Percentiles rank a stretch among this genome's conserved stretches.
Conservation (phyloP, 163 green algal genomes). For the Scenedesmus sp. region DNA sequence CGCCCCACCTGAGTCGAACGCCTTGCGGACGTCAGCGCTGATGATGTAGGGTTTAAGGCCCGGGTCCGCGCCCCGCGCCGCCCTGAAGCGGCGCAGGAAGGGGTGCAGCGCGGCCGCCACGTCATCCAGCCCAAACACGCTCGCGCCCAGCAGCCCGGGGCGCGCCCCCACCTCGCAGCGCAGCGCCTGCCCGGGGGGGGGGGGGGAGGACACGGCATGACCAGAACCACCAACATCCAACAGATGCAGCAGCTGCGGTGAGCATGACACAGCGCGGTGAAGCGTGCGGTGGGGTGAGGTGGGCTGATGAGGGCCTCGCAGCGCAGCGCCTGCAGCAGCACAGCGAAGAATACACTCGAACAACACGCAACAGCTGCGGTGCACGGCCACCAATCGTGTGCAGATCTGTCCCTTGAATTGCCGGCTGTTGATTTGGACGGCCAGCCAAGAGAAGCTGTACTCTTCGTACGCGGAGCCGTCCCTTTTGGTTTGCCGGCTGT, state of each 20-base stretch:
- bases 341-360: too few species aligned
- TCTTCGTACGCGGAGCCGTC: too few species aligned
- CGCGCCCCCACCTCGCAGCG: constrained; percentile 67
- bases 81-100: constrained; percentile 74
- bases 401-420: too few species aligned
- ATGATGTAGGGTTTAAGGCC: constrained; percentile 72
- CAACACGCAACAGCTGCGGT: too few species aligned
- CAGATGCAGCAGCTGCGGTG: constrained; percentile 69
- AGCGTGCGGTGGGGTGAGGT: too few species aligned
- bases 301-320: constrained; percentile 65
- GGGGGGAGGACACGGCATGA: too few species aligned
- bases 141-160: constrained; percentile 70
- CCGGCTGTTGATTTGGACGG: too few species aligned
- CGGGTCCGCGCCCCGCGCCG: constrained; percentile 14
- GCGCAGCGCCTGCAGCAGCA: constrained; percentile 74
- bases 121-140: constrained; percentile 89
- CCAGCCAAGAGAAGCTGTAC: too few species aligned
- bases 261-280: too few species aligned
- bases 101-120: constrained; percentile 72
- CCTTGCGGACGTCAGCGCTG: constrained; percentile 81
- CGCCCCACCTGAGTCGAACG: constrained; percentile 85
- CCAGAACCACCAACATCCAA: constrained; percentile 31
- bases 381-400: too few species aligned
- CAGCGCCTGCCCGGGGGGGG: too few species aligned
- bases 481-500: too few species aligned